A percentile compares a stretch with the other conserved stretches of the same genome.
Evolutionary conservation across 306 rosid species (phyloP).

Genomic region (Amphicarpaea edgeworthii): DNA sequence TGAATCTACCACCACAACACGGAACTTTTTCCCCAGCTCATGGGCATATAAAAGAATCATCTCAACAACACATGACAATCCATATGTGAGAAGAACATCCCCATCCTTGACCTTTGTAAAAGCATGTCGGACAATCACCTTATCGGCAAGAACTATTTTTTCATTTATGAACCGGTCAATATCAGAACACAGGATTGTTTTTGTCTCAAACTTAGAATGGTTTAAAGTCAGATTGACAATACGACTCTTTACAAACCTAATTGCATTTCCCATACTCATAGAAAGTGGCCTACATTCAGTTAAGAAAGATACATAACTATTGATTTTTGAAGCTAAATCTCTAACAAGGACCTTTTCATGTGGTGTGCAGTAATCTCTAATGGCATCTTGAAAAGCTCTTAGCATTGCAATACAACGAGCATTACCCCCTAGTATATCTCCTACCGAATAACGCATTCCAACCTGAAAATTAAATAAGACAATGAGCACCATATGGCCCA

Average conservation of each 20-base stretch:
- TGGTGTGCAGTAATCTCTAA: slow-evolving; percentile 82
- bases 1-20: slow-evolving; percentile 87
- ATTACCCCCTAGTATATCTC: slow-evolving; percentile 78
- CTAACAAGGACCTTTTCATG: slow-evolving; percentile 67
- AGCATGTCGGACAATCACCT: slow-evolving; percentile 85
- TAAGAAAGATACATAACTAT: slow-evolving; percentile 78
- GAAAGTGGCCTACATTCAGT: slow-evolving; percentile 89
- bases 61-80: slow-evolving; percentile 79
- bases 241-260: slow-evolving; percentile 73
- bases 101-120: slow-evolving; percentile 77
- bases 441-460: slow-evolving; percentile 76
- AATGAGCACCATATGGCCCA: not conserved
- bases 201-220: slow-evolving; percentile 77
- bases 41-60: slow-evolving; percentile 75
- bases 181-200: slow-evolving; percentile 71
- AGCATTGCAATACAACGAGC: slow-evolving; percentile 93
- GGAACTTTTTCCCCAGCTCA: slow-evolving; percentile 77
- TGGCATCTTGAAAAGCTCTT: slow-evolving; percentile 79
- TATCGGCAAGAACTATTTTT: slow-evolving; percentile 82
- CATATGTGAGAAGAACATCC: slow-evolving; percentile 87
- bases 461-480: slow-evolving; percentile 60
- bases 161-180: slow-evolving; percentile 75
- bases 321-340: slow-evolving; percentile 82
- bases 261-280: slow-evolving; percentile 90
- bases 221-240: slow-evolving; percentile 65